These are phyloP conservation scores for Exophiala spinifera DNA, from an alignment of 2,329 filamentous ascomycete genomes.

Conservation along the genomic window DNA sequence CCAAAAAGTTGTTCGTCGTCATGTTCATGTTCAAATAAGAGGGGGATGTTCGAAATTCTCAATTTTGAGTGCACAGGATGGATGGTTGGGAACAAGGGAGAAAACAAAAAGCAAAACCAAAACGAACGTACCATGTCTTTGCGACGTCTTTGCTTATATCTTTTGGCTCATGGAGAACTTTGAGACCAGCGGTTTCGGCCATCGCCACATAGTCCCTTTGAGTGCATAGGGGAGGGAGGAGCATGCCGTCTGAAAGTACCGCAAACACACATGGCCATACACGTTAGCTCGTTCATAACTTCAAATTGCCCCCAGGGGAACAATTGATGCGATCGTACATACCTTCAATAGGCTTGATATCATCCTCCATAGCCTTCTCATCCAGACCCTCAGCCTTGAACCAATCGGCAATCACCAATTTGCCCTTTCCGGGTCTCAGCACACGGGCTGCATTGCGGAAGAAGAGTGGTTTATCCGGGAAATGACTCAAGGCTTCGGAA, in stretches of 20 bases:
- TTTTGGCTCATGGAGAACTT: slow-evolving; percentile 46
- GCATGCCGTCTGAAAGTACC: slow-evolving; percentile 57
- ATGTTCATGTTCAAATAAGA: no score
- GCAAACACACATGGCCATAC: no score
- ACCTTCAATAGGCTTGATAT: slow-evolving; percentile 61
- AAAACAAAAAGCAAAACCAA: neutral
- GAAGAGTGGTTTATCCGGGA: slow-evolving; percentile 59
- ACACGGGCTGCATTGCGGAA: slow-evolving; percentile 53
- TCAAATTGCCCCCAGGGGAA: no score
- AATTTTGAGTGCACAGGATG: no score
- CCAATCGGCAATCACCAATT: slow-evolving; percentile 60
- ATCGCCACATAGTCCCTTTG: slow-evolving; percentile 53
- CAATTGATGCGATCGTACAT: neutral
- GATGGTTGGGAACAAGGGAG: no score
- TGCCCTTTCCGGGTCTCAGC: slow-evolving; percentile 47
- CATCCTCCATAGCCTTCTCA: slow-evolving; percentile 44
- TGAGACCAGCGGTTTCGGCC: slow-evolving; percentile 50
- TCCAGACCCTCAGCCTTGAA: slow-evolving; percentile 54
- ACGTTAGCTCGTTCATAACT: no score
- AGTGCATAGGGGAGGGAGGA: slow-evolving; percentile 56
- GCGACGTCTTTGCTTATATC: slow-evolving; percentile 56
- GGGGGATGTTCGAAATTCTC: no score
- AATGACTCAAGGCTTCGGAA: slow-evolving; percentile 59
- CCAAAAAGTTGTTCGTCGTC: no score
- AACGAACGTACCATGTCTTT: slow-evolving; percentile 54